Conservation (phyloP, 1,284 basidiomycete genomes). For the Melampsora americana region DNA sequence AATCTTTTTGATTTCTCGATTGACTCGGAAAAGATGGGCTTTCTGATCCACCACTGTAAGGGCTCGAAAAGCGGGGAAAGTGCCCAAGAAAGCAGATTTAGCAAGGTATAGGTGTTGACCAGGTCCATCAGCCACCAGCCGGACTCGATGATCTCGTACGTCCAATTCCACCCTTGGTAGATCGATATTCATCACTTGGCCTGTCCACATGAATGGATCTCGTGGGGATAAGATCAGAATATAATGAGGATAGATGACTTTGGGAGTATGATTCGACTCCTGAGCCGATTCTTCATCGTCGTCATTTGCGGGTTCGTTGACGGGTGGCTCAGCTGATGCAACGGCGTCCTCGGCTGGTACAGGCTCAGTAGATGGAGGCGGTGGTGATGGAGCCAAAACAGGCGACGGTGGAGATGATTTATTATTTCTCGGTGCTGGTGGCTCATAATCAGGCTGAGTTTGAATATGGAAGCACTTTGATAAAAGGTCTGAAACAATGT, state of each 20-base stretch:
- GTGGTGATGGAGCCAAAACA: constrained; percentile 23
- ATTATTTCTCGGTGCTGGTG: constrained; percentile 59
- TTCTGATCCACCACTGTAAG: constrained; percentile 69
- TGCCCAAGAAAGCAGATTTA: constrained; percentile 42
- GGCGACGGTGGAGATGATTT: constrained; percentile 62
- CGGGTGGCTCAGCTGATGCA: neutral
- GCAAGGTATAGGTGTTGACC: constrained; percentile 50
- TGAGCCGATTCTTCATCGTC: constrained; percentile 54
- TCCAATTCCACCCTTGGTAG: constrained; percentile 58
- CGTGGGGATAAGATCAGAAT: constrained; percentile 82
- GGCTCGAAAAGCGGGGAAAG: constrained; percentile 45
- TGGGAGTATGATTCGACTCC: constrained; percentile 26
- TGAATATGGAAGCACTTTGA: constrained; percentile 67
- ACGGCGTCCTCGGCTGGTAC: constrained; percentile 3
- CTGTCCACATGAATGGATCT: constrained; percentile 88
- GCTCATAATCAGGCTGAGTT: constrained; percentile 47
- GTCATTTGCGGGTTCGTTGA: constrained; percentile 12
- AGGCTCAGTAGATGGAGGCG: constrained; percentile 12
- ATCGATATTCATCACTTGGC: constrained; percentile 69
- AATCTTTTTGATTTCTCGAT: constrained; percentile 85
- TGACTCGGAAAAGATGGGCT: constrained; percentile 84
- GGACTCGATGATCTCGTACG: constrained; percentile 72
- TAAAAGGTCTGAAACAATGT: constrained; percentile 75
- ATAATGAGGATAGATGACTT: constrained; percentile 61
- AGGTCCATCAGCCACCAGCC: constrained; percentile 51